phyloP scores from a whole-genome alignment of 768 basidiomycete species.

The Coprinopsis cinerea region DNA sequence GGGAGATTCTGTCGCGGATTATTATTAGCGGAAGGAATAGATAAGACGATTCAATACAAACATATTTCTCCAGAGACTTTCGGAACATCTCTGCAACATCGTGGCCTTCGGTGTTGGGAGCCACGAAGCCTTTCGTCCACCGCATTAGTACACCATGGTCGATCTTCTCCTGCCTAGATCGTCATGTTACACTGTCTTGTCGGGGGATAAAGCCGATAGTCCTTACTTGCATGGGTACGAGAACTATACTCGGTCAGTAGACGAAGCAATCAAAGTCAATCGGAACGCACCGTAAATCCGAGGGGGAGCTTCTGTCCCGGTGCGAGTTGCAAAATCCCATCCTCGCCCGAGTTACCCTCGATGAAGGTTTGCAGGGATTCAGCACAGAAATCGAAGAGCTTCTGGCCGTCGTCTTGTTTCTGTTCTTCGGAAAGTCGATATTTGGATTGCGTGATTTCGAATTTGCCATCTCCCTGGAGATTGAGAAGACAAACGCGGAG shows the following conservation, averaged over 20 bases:
- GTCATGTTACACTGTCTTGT: not conserved
- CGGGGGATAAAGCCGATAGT: not conserved
- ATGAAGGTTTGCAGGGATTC: constrained; percentile 89
- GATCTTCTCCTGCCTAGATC: constrained; percentile 77
- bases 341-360: constrained; percentile 56
- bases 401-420: constrained; percentile 95
- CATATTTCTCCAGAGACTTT: constrained; percentile 69
- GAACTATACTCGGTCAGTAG: constrained; percentile 47
- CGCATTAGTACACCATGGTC: constrained; percentile 93
- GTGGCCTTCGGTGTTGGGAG: constrained; percentile 82
- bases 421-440: constrained; percentile 97
- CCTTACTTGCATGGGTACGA: constrained; percentile 92
- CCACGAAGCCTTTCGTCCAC: constrained; percentile 99
- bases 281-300: constrained; percentile 79
- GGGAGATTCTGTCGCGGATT: constrained; percentile 61
- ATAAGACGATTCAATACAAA: constrained; percentile 29
- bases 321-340: constrained; percentile 42
- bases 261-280: constrained; percentile 2
- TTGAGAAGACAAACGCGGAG: constrained; percentile 97
- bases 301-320: constrained; percentile 65
- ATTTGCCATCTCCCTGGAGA: constrained; percentile 88
- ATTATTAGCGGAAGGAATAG: not conserved
- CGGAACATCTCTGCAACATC: constrained; percentile 95
- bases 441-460: constrained; percentile 96
- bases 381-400: constrained; percentile 96